phyloP scores from a whole-genome alignment of 441 rosid species.

The Eruca vesicaria region DNA sequence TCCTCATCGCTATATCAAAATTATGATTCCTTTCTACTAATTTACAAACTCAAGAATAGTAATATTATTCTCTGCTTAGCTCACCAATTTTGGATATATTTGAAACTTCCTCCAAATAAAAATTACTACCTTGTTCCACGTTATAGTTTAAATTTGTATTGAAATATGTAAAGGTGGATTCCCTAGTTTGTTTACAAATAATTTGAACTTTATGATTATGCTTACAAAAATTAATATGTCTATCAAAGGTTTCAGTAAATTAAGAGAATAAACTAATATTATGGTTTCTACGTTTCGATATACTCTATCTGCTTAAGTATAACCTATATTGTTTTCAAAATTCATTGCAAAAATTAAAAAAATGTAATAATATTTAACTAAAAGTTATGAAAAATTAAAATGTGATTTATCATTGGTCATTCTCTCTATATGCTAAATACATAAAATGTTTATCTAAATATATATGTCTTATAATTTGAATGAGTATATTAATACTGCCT shows the following conservation, averaged over 20 bases:
- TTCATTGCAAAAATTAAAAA: too few relatives aligned
- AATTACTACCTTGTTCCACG: background rate
- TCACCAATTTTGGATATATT: conserved; percentile 1
- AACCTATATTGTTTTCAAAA: too few relatives aligned
- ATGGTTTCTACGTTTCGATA: too few relatives aligned
- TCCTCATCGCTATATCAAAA: conserved; percentile 17
- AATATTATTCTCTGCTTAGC: conserved; percentile 8
- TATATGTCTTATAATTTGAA: too few relatives aligned
- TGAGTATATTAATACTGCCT: too few relatives aligned
- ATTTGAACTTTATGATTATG: background rate
- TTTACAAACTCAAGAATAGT: conserved; percentile 10
- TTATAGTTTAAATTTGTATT: background rate
- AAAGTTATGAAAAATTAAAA: too few relatives aligned
- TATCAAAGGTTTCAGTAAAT: background rate
- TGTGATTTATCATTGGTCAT: too few relatives aligned
- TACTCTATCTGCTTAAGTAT: too few relatives aligned
- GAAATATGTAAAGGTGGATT: background rate
- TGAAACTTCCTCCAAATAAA: background rate
- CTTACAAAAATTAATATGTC: background rate
- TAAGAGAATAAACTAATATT: background rate
- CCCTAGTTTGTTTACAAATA: background rate
- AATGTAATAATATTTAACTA: too few relatives aligned
- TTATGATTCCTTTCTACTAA: conserved; percentile 12
- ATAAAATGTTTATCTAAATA: too few relatives aligned
- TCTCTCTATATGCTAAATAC: too few relatives aligned